These are phyloP conservation scores for Breviolum minutum DNA, from an alignment of 73 alveolate species.

Conservation along the genomic window DNA sequence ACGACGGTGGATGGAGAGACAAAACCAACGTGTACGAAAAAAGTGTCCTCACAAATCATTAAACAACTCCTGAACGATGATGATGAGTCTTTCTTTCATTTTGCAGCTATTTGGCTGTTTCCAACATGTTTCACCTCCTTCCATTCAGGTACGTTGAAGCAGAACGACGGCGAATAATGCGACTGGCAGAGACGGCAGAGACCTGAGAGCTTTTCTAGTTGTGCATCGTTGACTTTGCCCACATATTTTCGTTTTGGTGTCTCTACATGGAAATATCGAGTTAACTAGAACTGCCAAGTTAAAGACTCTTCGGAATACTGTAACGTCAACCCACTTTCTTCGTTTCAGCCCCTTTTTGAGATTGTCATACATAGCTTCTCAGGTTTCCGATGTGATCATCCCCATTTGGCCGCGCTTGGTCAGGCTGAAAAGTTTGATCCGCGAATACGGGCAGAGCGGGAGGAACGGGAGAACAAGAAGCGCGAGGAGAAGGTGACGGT, in stretches of 20 bases:
- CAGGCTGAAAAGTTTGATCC: conserved; percentile 87
- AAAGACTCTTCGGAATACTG: neutral
- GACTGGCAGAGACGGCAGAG: conserved; percentile 50
- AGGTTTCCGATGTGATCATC: neutral
- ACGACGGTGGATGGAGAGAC: conserved; percentile 94
- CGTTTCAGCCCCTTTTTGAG: neutral
- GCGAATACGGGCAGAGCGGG: conserved; percentile 86
- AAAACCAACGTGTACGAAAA: conserved; percentile 68
- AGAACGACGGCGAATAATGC: conserved; percentile 67
- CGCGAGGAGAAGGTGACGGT: conserved; percentile 80
- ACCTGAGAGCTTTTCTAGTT: neutral
- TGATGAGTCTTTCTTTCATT: neutral
- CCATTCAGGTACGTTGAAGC: conserved; percentile 72
- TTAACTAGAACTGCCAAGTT: no score
- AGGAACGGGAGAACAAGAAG: conserved; percentile 85
- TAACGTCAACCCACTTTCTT: neutral
- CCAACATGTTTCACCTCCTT: no score
- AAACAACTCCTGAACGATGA: neutral
- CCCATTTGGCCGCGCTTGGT: neutral
- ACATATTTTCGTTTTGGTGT: neutral
- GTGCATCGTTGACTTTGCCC: no score
- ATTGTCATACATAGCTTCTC: neutral
- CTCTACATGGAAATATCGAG: neutral
- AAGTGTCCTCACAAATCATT: conserved; percentile 41
- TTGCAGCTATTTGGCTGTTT: no score